phyloP scores from a whole-genome alignment of 148 eudicot species.

The Suaeda aralocaspica region DNA sequence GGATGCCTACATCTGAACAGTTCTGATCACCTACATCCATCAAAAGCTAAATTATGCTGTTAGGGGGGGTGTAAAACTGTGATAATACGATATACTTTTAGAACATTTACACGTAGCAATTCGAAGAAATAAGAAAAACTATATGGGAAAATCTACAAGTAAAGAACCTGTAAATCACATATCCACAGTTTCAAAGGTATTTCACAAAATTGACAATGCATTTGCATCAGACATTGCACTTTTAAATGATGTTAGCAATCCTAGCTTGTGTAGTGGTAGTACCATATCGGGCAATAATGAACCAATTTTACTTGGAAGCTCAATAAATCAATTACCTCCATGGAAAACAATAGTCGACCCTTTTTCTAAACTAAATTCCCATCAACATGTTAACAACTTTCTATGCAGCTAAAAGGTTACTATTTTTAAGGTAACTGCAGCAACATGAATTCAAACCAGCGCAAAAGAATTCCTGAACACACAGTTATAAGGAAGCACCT shows the following conservation, averaged over 20 bases:
- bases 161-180: too few species aligned
- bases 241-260: neutral
- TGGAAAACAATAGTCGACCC: neutral
- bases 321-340: neutral
- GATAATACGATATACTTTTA: neutral
- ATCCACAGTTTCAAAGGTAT: too few species aligned
- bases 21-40: slow-evolving; percentile 63
- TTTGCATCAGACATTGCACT: neutral
- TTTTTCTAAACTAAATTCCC: neutral
- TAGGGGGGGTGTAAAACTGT: neutral
- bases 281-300: neutral
- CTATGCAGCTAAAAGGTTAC: neutral
- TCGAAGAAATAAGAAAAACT: neutral
- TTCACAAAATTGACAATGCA: too few species aligned
- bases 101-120: neutral
- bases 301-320: neutral
- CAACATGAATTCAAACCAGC: neutral
- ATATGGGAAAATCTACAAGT: neutral
- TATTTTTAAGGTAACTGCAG: neutral
- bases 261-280: too few species aligned
- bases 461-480: neutral
- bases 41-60: neutral
- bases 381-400: slow-evolving; percentile 2
- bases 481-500: slow-evolving; percentile 43
- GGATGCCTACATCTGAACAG: slow-evolving; percentile 97